Evolutionary conservation across 371 early-diverging fungal species (phyloP), one percentile per base, ranked within the genome.

Genomic region (Fennellomyces sp.): DNA sequence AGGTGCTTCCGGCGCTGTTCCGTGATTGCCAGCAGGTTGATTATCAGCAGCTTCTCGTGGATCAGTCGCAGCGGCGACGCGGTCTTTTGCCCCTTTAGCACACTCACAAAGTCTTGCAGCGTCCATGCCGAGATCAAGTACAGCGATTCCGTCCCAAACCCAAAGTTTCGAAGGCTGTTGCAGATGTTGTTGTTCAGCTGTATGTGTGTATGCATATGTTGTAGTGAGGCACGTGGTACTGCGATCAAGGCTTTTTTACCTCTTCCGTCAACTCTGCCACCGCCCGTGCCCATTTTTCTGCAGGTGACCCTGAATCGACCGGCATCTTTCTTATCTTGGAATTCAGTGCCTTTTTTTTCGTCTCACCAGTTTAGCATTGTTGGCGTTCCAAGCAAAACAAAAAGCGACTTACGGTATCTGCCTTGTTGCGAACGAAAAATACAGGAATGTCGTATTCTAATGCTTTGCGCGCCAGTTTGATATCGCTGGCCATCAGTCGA

Each of bases 41-140:
- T 63, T 23, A 72, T 69, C 26, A 72, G 39, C 13, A 72, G 35
- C 29, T 72, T 72, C 52, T 72, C 72, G 58, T 72, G 72, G 17
- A 72, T 72, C 1, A 72, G 31, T n/a, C 51, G 63, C 27, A 58
- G 26, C 25, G 38, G 31, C 8, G 31, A 47, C 15, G 52, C 39
- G 10, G 52, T 26, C 30, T 56, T 42, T 25, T 52, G 56, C 19
- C 60, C 52, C 28, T 45, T 33, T 28, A 69, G 28, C 1, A 60
- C 13, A 15, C 64, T 52, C 11, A 74, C 68, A 56, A 74, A 56
- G 6, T 73, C 63, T 36, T 50, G 58, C 5, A 73, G 26, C 0
- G 52, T 52, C 58, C 62, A 61, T 2, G 71, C 50, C 2, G 74
- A 73, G 0, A 73, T 51, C n/a, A 73, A 58, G 36, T 69, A 73